These are phyloP conservation scores for Xylaria digitata DNA, from an alignment of 2,329 filamentous ascomycete species.

Conservation along the genomic window DNA sequence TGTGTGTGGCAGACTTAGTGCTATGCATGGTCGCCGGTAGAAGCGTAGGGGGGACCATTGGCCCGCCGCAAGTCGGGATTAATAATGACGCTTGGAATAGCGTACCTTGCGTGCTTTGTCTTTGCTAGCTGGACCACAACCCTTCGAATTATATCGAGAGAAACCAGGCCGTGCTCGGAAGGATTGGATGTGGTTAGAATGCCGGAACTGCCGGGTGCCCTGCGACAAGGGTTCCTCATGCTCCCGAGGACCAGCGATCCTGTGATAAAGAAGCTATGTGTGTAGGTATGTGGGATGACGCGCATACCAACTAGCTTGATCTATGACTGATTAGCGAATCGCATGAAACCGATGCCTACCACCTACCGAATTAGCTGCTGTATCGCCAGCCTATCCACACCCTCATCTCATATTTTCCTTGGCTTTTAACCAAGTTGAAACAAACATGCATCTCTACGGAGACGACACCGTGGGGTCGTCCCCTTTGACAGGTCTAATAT, in stretches of 20 bases:
- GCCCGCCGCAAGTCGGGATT: slow-evolving; percentile 7
- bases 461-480: slow-evolving; percentile 15
- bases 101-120: slow-evolving; percentile 36
- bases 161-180: slow-evolving; percentile 30
- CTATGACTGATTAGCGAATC: slow-evolving; percentile 22
- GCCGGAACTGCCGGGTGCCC: slow-evolving; percentile 31
- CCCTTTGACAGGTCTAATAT: slow-evolving; percentile 12
- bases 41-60: slow-evolving; percentile 15
- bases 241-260: slow-evolving; percentile 25
- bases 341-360: slow-evolving; percentile 9
- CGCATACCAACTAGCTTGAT: slow-evolving; percentile 25
- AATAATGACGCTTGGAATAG: slow-evolving; percentile 37
- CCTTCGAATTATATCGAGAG: slow-evolving; percentile 31
- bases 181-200: slow-evolving; percentile 34
- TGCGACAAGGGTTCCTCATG: slow-evolving; percentile 13
- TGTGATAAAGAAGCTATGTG: slow-evolving; percentile 35
- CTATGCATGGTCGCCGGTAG: slow-evolving; percentile 3
- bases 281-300: slow-evolving; percentile 33
- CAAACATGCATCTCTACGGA: slow-evolving; percentile 13
- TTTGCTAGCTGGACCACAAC: slow-evolving; percentile 4
- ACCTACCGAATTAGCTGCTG: slow-evolving; percentile 28
- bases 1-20: slow-evolving; percentile 8
- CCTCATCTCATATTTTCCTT: slow-evolving; percentile 16
- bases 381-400: slow-evolving; percentile 16
- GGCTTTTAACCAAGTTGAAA: slow-evolving; percentile 25